Evolutionary conservation across 257 asterid species (phyloP).

Genomic region (Ilex aquifolium): DNA sequence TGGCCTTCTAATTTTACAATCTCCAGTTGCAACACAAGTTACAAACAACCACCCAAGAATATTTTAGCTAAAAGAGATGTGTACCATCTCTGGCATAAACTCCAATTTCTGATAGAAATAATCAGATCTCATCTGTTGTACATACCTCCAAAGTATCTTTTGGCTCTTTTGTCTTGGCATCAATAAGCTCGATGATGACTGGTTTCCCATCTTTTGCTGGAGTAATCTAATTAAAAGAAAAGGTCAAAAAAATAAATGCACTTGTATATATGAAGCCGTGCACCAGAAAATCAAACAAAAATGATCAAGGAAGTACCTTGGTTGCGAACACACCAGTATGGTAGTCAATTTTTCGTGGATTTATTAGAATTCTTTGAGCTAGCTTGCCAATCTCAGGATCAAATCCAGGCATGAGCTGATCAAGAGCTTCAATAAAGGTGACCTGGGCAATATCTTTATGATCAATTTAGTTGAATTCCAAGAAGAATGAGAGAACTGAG

Average conservation of each 20-base stretch:
- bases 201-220: slow-evolving; percentile 98
- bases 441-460: slow-evolving; percentile 46
- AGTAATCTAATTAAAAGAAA: slow-evolving; percentile 42
- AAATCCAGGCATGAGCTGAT: slow-evolving; percentile 5
- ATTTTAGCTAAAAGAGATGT: too few relatives aligned
- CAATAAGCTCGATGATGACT: slow-evolving; percentile 88
- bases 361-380: slow-evolving; percentile 3
- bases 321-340: slow-evolving; percentile 62
- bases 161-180: slow-evolving; percentile 94
- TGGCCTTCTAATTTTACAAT: too few relatives aligned
- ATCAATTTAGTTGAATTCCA: slow-evolving; percentile 23
- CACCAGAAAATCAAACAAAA: background rate
- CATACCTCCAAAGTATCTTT: slow-evolving; percentile 21
- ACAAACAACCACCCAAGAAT: too few relatives aligned
- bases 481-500: slow-evolving; percentile 4
- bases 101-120: too few relatives aligned
- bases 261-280: background rate
- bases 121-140: too few relatives aligned
- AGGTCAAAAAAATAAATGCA: background rate
- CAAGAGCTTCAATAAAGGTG: slow-evolving; percentile 43
- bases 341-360: slow-evolving; percentile 2
- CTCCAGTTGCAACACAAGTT: too few relatives aligned
- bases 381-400: slow-evolving; percentile 6
- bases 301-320: slow-evolving; percentile 49
- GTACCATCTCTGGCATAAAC: too few relatives aligned